Percentiles rank a stretch among this genome's conserved stretches.
These are phyloP conservation scores for Suillus alpinus DNA, from an alignment of 768 basidiomycete genomes.

Conservation along the genomic window DNA sequence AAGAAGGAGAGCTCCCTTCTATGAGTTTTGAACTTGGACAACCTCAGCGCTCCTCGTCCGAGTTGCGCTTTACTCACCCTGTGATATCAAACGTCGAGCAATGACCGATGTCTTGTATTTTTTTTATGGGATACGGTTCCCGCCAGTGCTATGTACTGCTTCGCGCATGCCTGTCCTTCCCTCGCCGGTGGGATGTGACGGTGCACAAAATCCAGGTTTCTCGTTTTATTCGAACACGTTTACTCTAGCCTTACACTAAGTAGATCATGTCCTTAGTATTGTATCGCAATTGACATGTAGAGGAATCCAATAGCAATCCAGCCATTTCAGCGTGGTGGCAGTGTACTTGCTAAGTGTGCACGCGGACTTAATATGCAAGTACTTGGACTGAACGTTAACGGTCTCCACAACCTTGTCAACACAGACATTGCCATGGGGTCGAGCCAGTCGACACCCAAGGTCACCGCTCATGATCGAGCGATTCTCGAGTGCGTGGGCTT, in stretches of 20 bases:
- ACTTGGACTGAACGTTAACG: not conserved
- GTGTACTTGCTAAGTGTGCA: not conserved
- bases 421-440: conserved; percentile 50
- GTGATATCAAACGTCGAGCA: not conserved
- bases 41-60: not conserved
- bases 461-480: conserved; percentile 91
- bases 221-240: not conserved
- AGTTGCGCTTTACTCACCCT: conserved; percentile 3
- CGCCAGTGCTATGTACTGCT: no score
- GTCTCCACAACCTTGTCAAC: not conserved
- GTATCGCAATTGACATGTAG: not conserved
- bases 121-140: not conserved
- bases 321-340: not conserved
- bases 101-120: not conserved
- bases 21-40: not conserved
- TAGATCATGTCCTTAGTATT: not conserved
- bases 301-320: not conserved
- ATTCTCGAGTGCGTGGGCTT: conserved; percentile 80
- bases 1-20: not conserved
- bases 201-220: not conserved
- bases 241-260: not conserved
- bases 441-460: conserved; percentile 76
- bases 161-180: not conserved
- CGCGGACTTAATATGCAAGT: not conserved
- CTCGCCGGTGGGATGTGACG: not conserved